phyloP scores from a whole-genome alignment of 768 basidiomycete genomes.

The Mycena belliarum region DNA sequence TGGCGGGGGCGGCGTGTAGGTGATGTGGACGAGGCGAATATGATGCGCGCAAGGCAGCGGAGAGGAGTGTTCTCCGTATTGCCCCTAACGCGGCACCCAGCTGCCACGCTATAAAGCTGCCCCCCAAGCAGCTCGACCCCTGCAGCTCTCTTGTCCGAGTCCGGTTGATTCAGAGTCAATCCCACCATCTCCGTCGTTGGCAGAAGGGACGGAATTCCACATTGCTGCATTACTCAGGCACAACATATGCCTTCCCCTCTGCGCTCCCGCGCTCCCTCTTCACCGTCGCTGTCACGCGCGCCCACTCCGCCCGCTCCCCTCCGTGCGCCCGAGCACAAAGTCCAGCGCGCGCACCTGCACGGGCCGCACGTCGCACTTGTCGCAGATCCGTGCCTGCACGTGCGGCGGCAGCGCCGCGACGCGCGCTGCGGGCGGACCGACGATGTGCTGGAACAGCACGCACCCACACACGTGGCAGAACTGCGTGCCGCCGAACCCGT shows the following conservation, averaged over 20 bases:
- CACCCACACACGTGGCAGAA: slow-evolving; percentile 21
- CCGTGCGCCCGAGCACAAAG: slow-evolving; percentile 14
- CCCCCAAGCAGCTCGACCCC: too few species aligned
- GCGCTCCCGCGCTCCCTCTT: slow-evolving; percentile 13
- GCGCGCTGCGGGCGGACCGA: slow-evolving; percentile 17
- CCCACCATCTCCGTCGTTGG: too few species aligned
- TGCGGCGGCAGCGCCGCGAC: slow-evolving; percentile 10
- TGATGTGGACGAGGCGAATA: too few species aligned
- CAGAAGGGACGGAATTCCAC: too few species aligned
- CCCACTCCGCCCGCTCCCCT: slow-evolving; percentile 19
- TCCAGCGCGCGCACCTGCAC: slow-evolving; percentile 23
- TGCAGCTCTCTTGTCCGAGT: too few species aligned
- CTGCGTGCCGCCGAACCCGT: slow-evolving; percentile 7
- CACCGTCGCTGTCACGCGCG: not conserved
- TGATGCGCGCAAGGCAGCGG: too few species aligned
- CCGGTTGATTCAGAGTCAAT: too few species aligned
- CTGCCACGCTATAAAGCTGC: too few species aligned
- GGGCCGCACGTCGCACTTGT: slow-evolving; percentile 8
- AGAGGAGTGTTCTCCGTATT: too few species aligned
- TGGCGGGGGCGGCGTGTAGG: too few species aligned
- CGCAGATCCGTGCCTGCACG: slow-evolving; percentile 16
- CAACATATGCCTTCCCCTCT: slow-evolving; percentile 15
- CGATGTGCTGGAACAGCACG: slow-evolving; percentile 12
- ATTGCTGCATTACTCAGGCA: slow-evolving; percentile 10
- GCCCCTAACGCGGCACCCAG: too few species aligned